Evolutionary conservation across 1,139 yeast genomes (phyloP), one percentile per base, ranked within the genome.

Genomic region (Candida sojae): DNA sequence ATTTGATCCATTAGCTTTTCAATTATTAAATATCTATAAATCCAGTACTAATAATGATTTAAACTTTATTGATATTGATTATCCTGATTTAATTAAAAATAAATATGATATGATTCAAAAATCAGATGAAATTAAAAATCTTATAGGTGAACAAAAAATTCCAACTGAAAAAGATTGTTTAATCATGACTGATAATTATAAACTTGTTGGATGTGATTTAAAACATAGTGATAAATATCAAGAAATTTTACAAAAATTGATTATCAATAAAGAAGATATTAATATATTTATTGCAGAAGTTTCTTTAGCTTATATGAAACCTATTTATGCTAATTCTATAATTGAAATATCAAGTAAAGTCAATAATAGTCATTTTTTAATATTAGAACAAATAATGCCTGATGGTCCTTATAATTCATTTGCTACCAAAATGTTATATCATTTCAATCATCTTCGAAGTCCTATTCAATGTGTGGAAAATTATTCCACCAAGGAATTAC

Each of bases 251-350:
- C 39, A 44, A 6, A 38, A 31, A 29, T 41, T 41, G 10, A 42
- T 46, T n/a, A 52, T 55, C 11, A 55, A 56, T 0, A 57, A 68
- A 23, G 61, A 77, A 2, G 9, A 33, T 21, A 62, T 79, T 5
- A 80, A 79, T 45, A 73, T 87, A 9, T 88, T 86, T 57, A 76
- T 89, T 39, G 95, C 96, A 0, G 96, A 88, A 61, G 96, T 88
- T 2, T 87, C 96, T 0, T 67, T 88, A 48, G 92, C 95, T 0
- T 88, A 88, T 61, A 88, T 88, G 95, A 74, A 78, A 38, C 84
- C 86, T 5, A 72, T 75, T 32, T 75, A 75, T 50, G 90, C 96
- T n/a, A 85, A 88, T 59, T 74, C 76, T 4, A 77, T 88, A 21
- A 83, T 88, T 43, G 62, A 69, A 35, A 69, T 76, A 55, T 73